Evolutionary conservation across 805 yeast genomes (phyloP), one percentile per base, ranked within the genome.

Genomic region (Hanseniaspora taiwanica): DNA sequence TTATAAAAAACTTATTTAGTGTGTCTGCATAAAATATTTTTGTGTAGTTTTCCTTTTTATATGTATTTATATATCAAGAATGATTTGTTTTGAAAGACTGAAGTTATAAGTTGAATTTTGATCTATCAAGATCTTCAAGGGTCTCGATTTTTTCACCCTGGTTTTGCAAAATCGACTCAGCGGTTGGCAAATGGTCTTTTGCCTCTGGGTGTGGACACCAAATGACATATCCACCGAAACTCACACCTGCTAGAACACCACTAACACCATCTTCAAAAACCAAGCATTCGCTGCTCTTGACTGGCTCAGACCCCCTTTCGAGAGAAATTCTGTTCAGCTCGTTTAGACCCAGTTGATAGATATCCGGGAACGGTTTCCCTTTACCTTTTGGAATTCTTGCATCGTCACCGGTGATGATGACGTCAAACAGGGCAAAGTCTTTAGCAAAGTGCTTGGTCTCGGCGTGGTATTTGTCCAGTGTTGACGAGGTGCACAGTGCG

Each of bases 251-350:
- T 14, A 65, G 54, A 18, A 89, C 89, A 2, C 99, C 99, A 1
- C 95, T 87, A 35, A 86, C 66, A 2, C 96, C 97, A 60, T 91
- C 99, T 64, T 91, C 98, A 59, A 91, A 91, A 2, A 91, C 81
- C 24, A 91, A 58, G 51, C 94, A 82, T 52, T 91, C 95, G 24
- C 74, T 76, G 3, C 89, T 81, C 40, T 56, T 52, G 44, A 89
- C 80, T 14, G n/a, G 10, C 10, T 25, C 29, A 4, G 10, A 12
- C 4, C 29, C 29, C 2, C 59, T 51, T 2, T 55, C 56, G 2
- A 55, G 51, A 10, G 54, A 50, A 38, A 77, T 68, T 35, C 72
- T 72, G 56, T 91, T 91, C 40, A 91, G 50, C 12, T 78, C 69
- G 16, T 66, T 72, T 44, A 91, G 68, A 35, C 96, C 94, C 3